A percentile compares a stretch with the other conserved stretches of the same genome.
Evolutionary conservation across 2,329 filamentous ascomycete species (phyloP).

Genomic region (Ilyonectria sp.): DNA sequence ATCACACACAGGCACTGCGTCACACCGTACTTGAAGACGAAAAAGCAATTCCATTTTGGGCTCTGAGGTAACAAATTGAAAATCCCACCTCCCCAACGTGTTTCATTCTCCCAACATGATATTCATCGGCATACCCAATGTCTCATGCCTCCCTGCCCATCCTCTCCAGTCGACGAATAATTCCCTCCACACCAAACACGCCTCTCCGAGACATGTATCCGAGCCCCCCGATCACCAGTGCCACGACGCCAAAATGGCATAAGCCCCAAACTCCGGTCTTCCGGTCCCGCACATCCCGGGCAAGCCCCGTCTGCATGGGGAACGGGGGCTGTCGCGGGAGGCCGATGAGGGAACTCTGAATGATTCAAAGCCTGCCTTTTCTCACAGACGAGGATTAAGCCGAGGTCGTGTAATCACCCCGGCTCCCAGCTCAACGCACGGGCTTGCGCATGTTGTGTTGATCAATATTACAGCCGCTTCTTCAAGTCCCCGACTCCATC

Average conservation of each 20-base stretch:
- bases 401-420: not conserved
- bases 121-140: not conserved
- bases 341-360: not conserved
- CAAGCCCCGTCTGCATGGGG: not conserved
- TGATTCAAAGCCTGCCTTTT: not conserved
- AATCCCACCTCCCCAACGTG: not conserved
- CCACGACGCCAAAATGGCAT: not conserved
- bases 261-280: not conserved
- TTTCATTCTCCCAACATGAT: not conserved
- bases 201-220: not conserved
- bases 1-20: not conserved
- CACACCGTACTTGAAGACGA: too few species aligned
- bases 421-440: not conserved
- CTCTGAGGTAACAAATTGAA: not conserved
- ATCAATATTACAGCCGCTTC: constrained; percentile 18
- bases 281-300: not conserved
- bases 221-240: not conserved
- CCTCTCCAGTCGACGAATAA: not conserved
- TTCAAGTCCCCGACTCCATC: constrained; percentile 18
- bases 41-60: not conserved
- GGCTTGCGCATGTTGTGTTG: not conserved
- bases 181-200: not conserved
- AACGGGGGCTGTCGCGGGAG: not conserved
- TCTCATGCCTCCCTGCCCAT: constrained; percentile 3
- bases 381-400: not conserved